Evolutionary conservation across 495 filamentous ascomycete species (phyloP), one percentile per base, ranked within the genome.

Genomic region (Wilcoxina mikolae): DNA sequence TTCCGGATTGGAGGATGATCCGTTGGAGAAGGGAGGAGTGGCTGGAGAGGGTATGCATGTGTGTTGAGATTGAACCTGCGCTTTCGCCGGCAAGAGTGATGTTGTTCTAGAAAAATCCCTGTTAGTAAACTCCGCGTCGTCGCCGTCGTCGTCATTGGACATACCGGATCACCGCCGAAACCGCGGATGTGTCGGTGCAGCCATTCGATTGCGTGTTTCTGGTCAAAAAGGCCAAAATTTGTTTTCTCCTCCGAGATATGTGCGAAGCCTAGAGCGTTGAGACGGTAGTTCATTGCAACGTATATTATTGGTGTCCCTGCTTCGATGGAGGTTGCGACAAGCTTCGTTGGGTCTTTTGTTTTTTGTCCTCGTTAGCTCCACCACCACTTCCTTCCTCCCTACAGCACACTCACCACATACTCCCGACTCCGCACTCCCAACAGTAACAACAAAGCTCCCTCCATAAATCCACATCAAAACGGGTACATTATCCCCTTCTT

Each of bases 131-230:
- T 11, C 27, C 12, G 15, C 12, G 4, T 5, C 67, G 9, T 22
- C 12, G n/a, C 5, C 15, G 46, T 5, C 12, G 12, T 1, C 7
- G 25, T 7, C 11, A n/a, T 70, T 11, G 3, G 3, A 49, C 15
- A 7, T 49, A 49, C 46, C 24, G 76, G 71, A 61, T 87, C 79
- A 12, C 83, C 83, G 4, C 82, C 82, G 60, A 87, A 85, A 3
- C 73, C 68, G 52, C 69, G 64, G 55, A 86, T 84, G 59, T 85
- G 69, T 51, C 76, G 69, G 54, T 82, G 75, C 9, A 85, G 74
- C 83, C 83, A 88, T 57, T 85, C 67, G 28, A 87, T 69, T n/a
- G 79, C 82, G 39, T 81, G 70, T 4, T 74, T 71, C 64, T 86
- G 83, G 62, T 88, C 84, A 25, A 74, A 67, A 4, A 88, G 69